Conservation (phyloP, 2,329 filamentous ascomycete genomes). For the Pseudogymnoascus sp. region DNA sequence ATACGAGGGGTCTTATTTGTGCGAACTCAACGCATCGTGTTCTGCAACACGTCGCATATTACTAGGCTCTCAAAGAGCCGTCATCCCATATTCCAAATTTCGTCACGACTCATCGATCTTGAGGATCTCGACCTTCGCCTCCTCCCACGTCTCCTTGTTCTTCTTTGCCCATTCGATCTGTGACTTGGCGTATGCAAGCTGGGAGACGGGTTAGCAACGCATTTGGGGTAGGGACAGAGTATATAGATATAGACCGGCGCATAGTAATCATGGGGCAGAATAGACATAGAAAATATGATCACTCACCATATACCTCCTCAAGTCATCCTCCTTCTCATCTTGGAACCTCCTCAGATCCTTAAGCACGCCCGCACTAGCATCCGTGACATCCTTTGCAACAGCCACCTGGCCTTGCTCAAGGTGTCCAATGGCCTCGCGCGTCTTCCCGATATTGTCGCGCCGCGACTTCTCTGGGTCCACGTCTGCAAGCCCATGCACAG, state of each 20-base stretch:
- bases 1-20: neutral
- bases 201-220: conserved; percentile 11
- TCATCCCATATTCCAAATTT: neutral
- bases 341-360: conserved; percentile 91
- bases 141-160: conserved; percentile 65
- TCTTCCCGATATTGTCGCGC: conserved; percentile 91
- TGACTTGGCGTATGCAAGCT: conserved; percentile 65
- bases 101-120: conserved; percentile 48
- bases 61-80: neutral
- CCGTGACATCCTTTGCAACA: conserved; percentile 83
- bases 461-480: conserved; percentile 90
- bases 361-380: conserved; percentile 81
- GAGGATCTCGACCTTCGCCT: conserved; percentile 60
- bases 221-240: conserved; percentile 4
- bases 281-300: neutral
- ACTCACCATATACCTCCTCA: conserved; percentile 91
- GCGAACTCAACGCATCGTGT: neutral
- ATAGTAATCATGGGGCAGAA: neutral
- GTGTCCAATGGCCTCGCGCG: conserved; percentile 74
- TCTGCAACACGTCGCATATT: conserved; percentile 2
- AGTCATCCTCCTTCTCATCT: conserved; percentile 86
- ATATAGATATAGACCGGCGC: neutral
- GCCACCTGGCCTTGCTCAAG: conserved; percentile 86
- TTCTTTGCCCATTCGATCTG: conserved; percentile 70
- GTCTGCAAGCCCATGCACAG: conserved; percentile 91